Percentiles rank a stretch among this genome's conserved stretches.
These are phyloP conservation scores for Bryum argenteum DNA, from an alignment of 225 moss, liverwort and hornwort genomes.

Conservation along the genomic window DNA sequence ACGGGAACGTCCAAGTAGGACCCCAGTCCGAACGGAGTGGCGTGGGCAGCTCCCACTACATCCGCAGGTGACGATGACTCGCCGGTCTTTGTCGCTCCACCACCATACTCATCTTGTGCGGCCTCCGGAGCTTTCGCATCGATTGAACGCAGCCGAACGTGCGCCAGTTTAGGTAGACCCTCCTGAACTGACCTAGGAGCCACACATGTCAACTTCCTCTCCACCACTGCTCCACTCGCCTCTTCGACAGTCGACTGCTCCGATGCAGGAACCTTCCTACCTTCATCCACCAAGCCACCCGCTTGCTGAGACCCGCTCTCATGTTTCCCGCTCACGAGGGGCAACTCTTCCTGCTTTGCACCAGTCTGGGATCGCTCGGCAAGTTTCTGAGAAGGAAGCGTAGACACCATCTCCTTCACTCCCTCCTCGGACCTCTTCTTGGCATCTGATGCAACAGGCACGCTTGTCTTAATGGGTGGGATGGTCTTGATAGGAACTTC, in stretches of 20 bases:
- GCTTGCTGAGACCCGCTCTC: slow-evolving; percentile 18
- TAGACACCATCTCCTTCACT: slow-evolving; percentile 34
- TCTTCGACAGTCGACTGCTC: slow-evolving; percentile 51
- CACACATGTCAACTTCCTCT: slow-evolving; percentile 51
- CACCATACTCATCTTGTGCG: slow-evolving; percentile 51
- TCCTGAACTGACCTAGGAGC: slow-evolving; percentile 56
- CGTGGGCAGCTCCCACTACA: slow-evolving; percentile 46
- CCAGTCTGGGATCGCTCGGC: slow-evolving; percentile 31
- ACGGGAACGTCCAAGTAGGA: slow-evolving; percentile 94
- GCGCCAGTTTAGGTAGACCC: slow-evolving; percentile 90
- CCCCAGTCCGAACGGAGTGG: slow-evolving; percentile 73
- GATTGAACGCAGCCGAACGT: slow-evolving; percentile 81
- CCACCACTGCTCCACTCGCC: slow-evolving; percentile 40
- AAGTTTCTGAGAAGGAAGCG: slow-evolving; percentile 21
- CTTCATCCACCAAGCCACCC: slow-evolving; percentile 24
- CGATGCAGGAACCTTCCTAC: slow-evolving; percentile 7
- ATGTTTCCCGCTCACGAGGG: slow-evolving; percentile 9
- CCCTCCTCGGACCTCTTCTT: slow-evolving; percentile 38
- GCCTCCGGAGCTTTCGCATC: slow-evolving; percentile 69
- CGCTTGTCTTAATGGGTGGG: slow-evolving; percentile 44
- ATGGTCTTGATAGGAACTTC: slow-evolving; percentile 53
- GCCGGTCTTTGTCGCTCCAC: slow-evolving; percentile 44
- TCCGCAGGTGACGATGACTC: slow-evolving; percentile 57
- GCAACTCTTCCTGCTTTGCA: slow-evolving; percentile 26
- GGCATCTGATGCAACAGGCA: slow-evolving; percentile 33